Percentiles rank a stretch among this genome's conserved stretches.
These are phyloP conservation scores for Oidiodendron maius DNA, from an alignment of 495 filamentous ascomycete genomes.

Conservation along the genomic window DNA sequence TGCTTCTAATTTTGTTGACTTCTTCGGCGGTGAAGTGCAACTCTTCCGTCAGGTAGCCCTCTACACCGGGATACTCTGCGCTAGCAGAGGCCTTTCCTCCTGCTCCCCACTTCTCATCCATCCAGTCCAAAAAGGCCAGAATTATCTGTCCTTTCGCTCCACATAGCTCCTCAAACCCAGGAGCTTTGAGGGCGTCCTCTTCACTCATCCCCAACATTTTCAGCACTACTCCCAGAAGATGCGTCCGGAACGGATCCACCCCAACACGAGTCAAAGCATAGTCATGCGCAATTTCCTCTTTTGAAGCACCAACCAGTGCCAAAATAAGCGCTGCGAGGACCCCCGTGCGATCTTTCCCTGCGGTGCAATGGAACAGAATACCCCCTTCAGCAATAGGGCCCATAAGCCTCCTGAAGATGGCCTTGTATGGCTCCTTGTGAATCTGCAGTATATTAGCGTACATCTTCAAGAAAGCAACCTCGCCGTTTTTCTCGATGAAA, in stretches of 20 bases:
- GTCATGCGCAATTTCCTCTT: conserved; percentile 42
- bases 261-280: conserved; percentile 48
- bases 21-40: conserved; percentile 36
- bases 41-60: conserved; percentile 31
- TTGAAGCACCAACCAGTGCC: conserved; percentile 39
- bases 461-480: conserved; percentile 32
- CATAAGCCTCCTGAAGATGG: conserved; percentile 31
- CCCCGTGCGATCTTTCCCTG: conserved; percentile 59
- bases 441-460: conserved; percentile 35
- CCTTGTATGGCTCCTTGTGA: conserved; percentile 28
- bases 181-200: background rate
- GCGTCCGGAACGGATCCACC: conserved; percentile 36
- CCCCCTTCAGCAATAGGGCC: conserved; percentile 29
- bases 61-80: conserved; percentile 35
- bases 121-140: conserved; percentile 5
- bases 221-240: background rate
- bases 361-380: conserved; percentile 46
- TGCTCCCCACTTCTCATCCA: conserved; percentile 5
- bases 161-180: conserved; percentile 4
- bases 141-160: conserved; percentile 4
- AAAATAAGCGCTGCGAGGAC: conserved; percentile 51
- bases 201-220: background rate
- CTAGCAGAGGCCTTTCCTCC: background rate
- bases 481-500: conserved; percentile 36
- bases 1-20: conserved; percentile 33